Evolutionary conservation across 2,329 filamentous ascomycete species (phyloP), one percentile per base, ranked within the genome.

Genomic region (Penicillium sp.): DNA sequence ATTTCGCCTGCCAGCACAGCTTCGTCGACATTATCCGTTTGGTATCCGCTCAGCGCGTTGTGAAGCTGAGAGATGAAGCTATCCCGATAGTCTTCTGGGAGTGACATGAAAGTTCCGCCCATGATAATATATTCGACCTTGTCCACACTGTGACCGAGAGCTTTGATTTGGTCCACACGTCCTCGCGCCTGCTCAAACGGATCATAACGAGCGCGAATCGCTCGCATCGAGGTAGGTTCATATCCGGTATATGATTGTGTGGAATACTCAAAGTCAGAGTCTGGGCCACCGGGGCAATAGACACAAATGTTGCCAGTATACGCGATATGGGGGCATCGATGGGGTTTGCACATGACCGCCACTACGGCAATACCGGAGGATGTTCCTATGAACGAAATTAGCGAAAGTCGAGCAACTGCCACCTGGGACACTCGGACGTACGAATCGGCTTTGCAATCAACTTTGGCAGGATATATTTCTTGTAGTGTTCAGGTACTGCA

Each of bases 91-190:
- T 88, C 86, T 66, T 91, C 86, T 8, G 93, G 83, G 26, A 99
- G 77, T 2, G 93, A 97, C 95, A 99, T 99, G 76, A 99, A 99
- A 0, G 94, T 99, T 62, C 94, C 94, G 56, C 94, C 94, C 94
- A 99, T 99, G 71, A 99, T 96, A 70, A 99, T 99, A 74, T 97
- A 99, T 78, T 99, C 94, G 23, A 99, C 94, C 74, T 99, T 99
- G 77, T 99, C 94, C 44, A 99, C 94, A 42, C 91, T 96, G 74
- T 99, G 94, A 0, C 94, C 94, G 0, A 99, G 81, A 2, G 90
- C 89, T 74, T 96, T 95, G 69, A 99, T 91, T 76, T 99, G 94
- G 66, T 99, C 95, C 6, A 99, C 93, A 63, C 94, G 86, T 39
- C 94, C 94, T 71, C 94, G 84, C 14, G 94, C 94, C 78, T 99